Base-by-base conservation (phyloP, 371 early-diverging fungal genomes). In the Lichtheimia corymbifera region DNA sequence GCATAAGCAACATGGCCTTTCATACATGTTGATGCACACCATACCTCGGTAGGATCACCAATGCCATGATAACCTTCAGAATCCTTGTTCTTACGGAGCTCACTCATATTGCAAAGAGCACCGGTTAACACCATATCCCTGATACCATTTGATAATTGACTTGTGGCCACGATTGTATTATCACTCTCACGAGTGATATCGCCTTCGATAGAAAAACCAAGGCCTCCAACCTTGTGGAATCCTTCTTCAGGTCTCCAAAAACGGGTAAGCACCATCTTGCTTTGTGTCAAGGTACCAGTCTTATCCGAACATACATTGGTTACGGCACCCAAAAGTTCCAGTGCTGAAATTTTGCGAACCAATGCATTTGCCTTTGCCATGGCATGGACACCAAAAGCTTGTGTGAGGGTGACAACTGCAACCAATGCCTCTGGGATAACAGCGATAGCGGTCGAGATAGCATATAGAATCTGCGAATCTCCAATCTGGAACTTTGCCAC, bases 351-450 rank as follows among this genome's bases (percentile, higher is more conserved):
- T 61, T 94, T 92, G 60, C 95, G 88, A 1, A 97, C 95, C 17
- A 97, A 60, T 15, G 74, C 96, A 59, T 93, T 87, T 47, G 86
- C 82, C 51, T 84, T 82, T 27, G 96, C 94, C 95, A 98, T 93
- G 18, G 90, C 72, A 27, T 83, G 79, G 12, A 97, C 97, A 69
- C 96, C 95, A 60, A 94, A 75, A 1, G 96, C 95, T 88, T 97
- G 95, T 5, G 97, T 93, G 50, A 97, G 75, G 0, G 92, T 91
- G 27, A 90, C 84, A 15, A 96, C 95, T 30, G 96, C 95, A 14
- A 96, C 90, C 5, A 97, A 83, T 56, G 97, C 99, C 76, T 97
- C 97, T 42, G 99, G 99, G 61, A 98, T 94, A 22, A 95, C 93
- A 30, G 96, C 89, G 59, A 98, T 95, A 14, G 92, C 94, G 41